Evolutionary conservation across 345 rosid genomes (phyloP), one percentile per base, ranked within the genome.

Genomic region (Clausena lansium): DNA sequence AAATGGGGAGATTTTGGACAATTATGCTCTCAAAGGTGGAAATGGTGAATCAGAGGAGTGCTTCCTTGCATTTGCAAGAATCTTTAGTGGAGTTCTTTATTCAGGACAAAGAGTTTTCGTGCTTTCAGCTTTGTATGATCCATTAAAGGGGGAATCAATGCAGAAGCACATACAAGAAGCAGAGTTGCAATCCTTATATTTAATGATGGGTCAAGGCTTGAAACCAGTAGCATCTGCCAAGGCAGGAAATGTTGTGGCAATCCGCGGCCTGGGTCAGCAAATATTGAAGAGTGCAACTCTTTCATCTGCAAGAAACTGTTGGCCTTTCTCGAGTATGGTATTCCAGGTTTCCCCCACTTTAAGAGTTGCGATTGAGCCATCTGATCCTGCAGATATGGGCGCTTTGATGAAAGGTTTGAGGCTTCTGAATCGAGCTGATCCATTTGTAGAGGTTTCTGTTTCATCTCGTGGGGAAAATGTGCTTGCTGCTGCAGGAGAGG

Each of bases 141-240:
- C 98, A 63, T 86, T 86, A 22, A 92, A 85, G 77, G 84, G 71
- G 5, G 97, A 94, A 52, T 88, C 92, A 5, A 82, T 84, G 83
- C 98, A 92, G 68, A 95, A 90, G 82, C 94, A 94, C 63, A 74
- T 92, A 71, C 98, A 94, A 83, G 94, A 88, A 84, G 98, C 97
- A 67, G 94, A 90, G 80, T 79, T 95, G 67, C 96, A 92, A 30
- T 92, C 97, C 9, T 81, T 93, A 39, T 95, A 95, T 90, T 85
- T 95, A 74, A 95, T 94, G 99, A 95, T 94, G 98, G 97, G 99
- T 73, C 98, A 95, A 81, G 97, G 96, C 58, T 82, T 95, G 78
- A 91, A 68, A 78, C 97, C 95, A 2, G 95, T 94, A 32, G 82
- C 90, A 25, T 87, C 85, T 73, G 99, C 91, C 13, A 89, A 88